Evolutionary conservation across 768 basidiomycete species (phyloP).

Genomic region (Lyophyllum atratum): DNA sequence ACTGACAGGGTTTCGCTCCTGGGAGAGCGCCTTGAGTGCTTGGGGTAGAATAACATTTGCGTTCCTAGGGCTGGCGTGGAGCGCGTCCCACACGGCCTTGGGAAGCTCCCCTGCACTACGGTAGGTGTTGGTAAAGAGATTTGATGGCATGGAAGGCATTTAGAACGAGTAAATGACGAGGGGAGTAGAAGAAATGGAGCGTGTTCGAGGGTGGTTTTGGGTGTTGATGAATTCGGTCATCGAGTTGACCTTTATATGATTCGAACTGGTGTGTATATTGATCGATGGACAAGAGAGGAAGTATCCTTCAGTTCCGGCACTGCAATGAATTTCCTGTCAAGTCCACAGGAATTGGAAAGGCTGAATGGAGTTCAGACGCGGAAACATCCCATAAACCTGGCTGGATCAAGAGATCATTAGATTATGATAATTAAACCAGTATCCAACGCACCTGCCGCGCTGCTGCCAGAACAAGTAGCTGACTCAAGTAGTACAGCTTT

Average conservation of each 20-base stretch:
- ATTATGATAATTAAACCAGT: not conserved
- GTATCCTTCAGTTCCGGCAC: not conserved
- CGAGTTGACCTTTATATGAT: not conserved
- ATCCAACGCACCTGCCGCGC: not conserved
- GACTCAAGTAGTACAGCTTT: not conserved
- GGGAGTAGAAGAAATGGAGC: not conserved
- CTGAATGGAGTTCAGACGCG: not conserved
- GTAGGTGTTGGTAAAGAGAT: slow-evolving; percentile 20
- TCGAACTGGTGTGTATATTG: slow-evolving; percentile 2
- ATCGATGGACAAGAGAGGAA: slow-evolving; percentile 2
- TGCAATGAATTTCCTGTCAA: not conserved
- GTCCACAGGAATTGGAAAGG: not conserved
- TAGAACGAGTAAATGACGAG: not conserved
- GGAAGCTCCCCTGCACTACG: slow-evolving; percentile 37
- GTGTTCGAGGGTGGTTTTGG: not conserved
- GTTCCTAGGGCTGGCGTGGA: slow-evolving; percentile 36
- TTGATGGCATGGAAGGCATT: slow-evolving; percentile 15
- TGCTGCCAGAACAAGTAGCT: not conserved
- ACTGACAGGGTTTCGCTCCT: slow-evolving; percentile 10
- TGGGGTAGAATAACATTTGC: slow-evolving; percentile 46
- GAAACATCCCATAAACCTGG: not conserved
- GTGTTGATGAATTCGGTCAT: not conserved
- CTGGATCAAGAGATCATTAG: not conserved
- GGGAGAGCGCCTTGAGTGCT: slow-evolving; percentile 29
- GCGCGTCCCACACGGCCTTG: slow-evolving; percentile 31